Base-by-base conservation (phyloP, 306 rosid genomes). In the Luffa aegyptiaca region DNA sequence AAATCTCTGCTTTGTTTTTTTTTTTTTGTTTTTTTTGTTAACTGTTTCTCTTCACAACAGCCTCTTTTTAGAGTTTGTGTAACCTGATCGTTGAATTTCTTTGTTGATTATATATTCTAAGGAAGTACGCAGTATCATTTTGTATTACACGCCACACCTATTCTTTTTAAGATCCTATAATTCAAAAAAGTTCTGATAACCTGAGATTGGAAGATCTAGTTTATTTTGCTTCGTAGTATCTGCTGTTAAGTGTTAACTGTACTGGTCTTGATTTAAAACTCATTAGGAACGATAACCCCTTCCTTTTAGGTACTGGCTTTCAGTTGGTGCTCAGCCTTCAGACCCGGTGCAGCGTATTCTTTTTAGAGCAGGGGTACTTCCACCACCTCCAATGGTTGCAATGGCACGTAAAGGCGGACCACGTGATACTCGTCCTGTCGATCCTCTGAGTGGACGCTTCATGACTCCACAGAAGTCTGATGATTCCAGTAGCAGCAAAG, bases 261-360 rank as follows among this genome's bases (percentile, higher is more conserved):
- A 26, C 31, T 26, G 31, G 41, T 20, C 35, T 70, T 35, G 31
- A 68, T 41, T 2, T 41, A 16, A 36, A 37, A 9, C 52, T 41
- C 35, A 42, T 41, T 4, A 9, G 35, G 4, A 10, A 0, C 10
- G 0, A n/a, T 10, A 18, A n/a, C 10, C 39, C 17, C 3, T 33
- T 66, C 39, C 66, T 68, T 58, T 3, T 1, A 94, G 98, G 89
- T 94, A 94, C 83, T 94, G 98, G 98, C 87, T 94, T 17, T 94
- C 97, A 63, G 95, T 94, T 81, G 97, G 98, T 55, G 98, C 98
- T 82, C 97, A 94, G 82, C 97, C 98, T 44, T 94, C 98, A 2
- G 92, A 92, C 16, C 96, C 98, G 0, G 89, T 92, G 69, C 92
- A 92, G 85, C 91, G 95, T n/a, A 78, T 94, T 81, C 90, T 92